phyloP scores from a whole-genome alignment of 768 basidiomycete species.

The Suillus weaverae region DNA sequence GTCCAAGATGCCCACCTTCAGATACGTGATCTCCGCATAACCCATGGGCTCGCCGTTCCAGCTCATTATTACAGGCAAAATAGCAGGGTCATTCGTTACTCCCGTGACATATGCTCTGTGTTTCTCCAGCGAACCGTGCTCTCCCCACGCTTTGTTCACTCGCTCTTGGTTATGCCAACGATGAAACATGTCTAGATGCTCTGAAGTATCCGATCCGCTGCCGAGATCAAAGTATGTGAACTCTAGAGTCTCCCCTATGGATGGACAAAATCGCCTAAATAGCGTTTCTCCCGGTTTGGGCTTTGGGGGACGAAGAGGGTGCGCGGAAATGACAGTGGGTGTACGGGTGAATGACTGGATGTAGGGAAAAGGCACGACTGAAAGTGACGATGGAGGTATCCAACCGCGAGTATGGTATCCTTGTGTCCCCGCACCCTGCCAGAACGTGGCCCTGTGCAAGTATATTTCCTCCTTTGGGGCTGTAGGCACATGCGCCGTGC shows the following conservation, averaged over 20 bases:
- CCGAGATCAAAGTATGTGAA: slow-evolving; percentile 31
- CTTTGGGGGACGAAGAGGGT: slow-evolving; percentile 52
- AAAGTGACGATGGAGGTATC: slow-evolving; percentile 29
- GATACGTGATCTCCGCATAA: slow-evolving; percentile 46
- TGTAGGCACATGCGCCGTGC: slow-evolving; percentile 18
- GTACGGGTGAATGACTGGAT: slow-evolving; percentile 44
- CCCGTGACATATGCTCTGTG: slow-evolving; percentile 42
- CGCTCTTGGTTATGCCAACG: slow-evolving; percentile 52
- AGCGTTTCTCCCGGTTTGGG: slow-evolving; percentile 41
- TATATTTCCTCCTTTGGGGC: slow-evolving; percentile 31
- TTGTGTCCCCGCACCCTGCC: slow-evolving; percentile 49
- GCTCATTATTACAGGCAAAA: slow-evolving; percentile 43
- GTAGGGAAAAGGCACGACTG: slow-evolving; percentile 35
- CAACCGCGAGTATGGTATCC: slow-evolving; percentile 32
- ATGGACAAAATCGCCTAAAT: slow-evolving; percentile 37
- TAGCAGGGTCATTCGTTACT: slow-evolving; percentile 38
- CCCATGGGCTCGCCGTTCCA: slow-evolving; percentile 47
- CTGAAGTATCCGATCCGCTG: slow-evolving; percentile 10
- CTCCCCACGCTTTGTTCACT: slow-evolving; percentile 47
- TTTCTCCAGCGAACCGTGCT: slow-evolving; percentile 43
- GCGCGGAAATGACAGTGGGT: slow-evolving; percentile 47
- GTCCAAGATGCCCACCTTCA: slow-evolving; percentile 39
- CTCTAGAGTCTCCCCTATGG: slow-evolving; percentile 34
- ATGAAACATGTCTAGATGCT: slow-evolving; percentile 46
- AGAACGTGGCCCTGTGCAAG: slow-evolving; percentile 45